Conservation (phyloP, 2,329 filamentous ascomycete genomes). For the Fusarium falciforme region DNA sequence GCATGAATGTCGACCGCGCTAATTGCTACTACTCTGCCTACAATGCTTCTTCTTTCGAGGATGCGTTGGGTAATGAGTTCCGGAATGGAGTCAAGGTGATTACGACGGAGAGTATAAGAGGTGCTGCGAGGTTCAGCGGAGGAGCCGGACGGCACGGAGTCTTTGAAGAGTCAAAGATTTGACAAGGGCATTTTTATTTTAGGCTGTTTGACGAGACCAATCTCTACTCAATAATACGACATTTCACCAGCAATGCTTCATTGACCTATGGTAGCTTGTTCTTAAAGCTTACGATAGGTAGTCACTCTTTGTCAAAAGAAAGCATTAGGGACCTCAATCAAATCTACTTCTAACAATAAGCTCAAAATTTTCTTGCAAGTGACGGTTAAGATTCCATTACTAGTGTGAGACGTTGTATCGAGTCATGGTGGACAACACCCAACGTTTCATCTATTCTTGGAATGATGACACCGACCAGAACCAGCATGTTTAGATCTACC, state of each 20-base stretch:
- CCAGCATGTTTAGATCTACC: not conserved
- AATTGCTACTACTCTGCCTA: conserved; percentile 63
- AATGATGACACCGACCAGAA: not conserved
- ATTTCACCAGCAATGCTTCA: not conserved
- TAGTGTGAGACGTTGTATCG: not conserved
- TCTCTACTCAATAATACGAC: not conserved
- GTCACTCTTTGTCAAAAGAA: not conserved
- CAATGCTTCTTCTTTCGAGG: conserved; percentile 59
- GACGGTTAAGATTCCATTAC: not conserved
- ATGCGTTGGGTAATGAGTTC: conserved; percentile 62
- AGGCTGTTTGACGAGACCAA: not conserved
- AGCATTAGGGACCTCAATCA: no score
- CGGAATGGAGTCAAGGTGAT: conserved; percentile 56
- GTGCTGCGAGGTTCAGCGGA: conserved; percentile 25
- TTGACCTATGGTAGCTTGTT: not conserved
- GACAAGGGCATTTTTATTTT: not conserved
- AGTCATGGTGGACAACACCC: not conserved
- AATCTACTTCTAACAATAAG: not conserved
- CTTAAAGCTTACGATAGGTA: not conserved
- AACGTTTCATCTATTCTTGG: not conserved
- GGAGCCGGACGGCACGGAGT: conserved; percentile 14
- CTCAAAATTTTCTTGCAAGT: not conserved
- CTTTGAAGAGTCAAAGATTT: not conserved
- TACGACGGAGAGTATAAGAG: conserved; percentile 53
- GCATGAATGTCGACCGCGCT: conserved; percentile 62